A percentile compares a stretch with the other conserved stretches of the same genome.
Conservation (phyloP, 2,329 filamentous ascomycete genomes). For the Colletotrichum higginsianum region DNA sequence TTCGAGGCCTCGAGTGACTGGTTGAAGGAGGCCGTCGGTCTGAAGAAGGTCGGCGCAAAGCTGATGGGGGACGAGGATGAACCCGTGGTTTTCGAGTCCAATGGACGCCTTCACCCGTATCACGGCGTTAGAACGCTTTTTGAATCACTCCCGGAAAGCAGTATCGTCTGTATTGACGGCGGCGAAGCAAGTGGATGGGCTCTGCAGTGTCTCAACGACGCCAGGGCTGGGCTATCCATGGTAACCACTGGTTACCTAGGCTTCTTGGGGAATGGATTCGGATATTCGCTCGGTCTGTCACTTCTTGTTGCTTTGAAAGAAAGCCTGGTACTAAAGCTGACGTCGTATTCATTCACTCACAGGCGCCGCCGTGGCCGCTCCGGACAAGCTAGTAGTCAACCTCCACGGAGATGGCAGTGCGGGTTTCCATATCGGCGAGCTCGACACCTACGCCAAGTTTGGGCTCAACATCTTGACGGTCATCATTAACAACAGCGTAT, state of each 20-base stretch:
- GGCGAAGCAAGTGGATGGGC: conserved; percentile 29
- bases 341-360: background rate
- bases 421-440: conserved; percentile 30
- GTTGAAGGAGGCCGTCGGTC: background rate
- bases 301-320: too few relatives aligned
- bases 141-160: conserved; percentile 10
- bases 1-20: conserved; percentile 1
- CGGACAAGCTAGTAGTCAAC: conserved; percentile 27
- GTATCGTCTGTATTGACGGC: conserved; percentile 22
- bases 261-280: conserved; percentile 27
- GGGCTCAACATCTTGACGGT: conserved; percentile 27
- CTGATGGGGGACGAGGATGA: conserved; percentile 1
- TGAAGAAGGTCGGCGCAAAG: conserved; percentile 2
- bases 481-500: conserved; percentile 27
- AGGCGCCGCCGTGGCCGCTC: conserved; percentile 28
- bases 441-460: conserved; percentile 32
- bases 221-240: conserved; percentile 15
- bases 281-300: conserved; percentile 22
- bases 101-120: conserved; percentile 22
- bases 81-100: conserved; percentile 1
- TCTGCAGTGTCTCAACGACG: conserved; percentile 21
- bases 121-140: conserved; percentile 19
- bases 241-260: conserved; percentile 20
- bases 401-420: conserved; percentile 27
- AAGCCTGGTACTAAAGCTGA: background rate